These are phyloP conservation scores for Capniomyces stellatus DNA, from an alignment of 371 early-diverging fungal genomes.

Conservation along the genomic window DNA sequence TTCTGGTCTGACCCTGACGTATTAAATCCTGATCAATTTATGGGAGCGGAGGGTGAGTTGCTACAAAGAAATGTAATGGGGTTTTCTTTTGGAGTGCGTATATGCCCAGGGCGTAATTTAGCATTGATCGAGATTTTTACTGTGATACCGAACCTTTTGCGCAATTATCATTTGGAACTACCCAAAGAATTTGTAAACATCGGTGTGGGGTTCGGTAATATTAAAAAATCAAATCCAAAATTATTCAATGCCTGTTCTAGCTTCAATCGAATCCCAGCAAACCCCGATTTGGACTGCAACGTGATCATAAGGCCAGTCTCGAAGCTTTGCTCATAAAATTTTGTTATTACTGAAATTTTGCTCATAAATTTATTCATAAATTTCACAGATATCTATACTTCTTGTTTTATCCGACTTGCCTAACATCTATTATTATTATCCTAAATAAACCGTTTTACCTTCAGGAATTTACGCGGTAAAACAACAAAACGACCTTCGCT, in stretches of 20 bases:
- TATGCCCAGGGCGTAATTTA: constrained; percentile 16
- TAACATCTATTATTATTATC: too few species aligned
- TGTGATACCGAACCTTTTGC: constrained; percentile 17
- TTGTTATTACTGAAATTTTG: too few species aligned
- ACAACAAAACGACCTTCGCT: too few species aligned
- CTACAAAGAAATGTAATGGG: constrained; percentile 8
- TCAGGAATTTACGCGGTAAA: too few species aligned
- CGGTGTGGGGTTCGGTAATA: background rate
- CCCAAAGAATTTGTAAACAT: constrained; percentile 8
- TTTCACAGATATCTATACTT: too few species aligned
- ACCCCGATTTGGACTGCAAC: background rate
- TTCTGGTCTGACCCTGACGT: constrained; percentile 9
- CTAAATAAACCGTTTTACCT: too few species aligned
- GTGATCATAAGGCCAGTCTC: too few species aligned
- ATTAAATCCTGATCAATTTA: constrained; percentile 14
- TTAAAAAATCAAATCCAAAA: background rate
- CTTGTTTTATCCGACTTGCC: too few species aligned
- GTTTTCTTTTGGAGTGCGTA: constrained; percentile 13
- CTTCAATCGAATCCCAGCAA: background rate
- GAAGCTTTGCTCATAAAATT: too few species aligned
- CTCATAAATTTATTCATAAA: too few species aligned
- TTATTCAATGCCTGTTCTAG: background rate
- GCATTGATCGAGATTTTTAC: constrained; percentile 21
- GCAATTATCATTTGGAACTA: constrained; percentile 10
- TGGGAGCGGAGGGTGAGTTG: constrained; percentile 10